phyloP scores from a whole-genome alignment of 2,329 filamentous ascomycete species.

The Pseudohalonectria lignicola region DNA sequence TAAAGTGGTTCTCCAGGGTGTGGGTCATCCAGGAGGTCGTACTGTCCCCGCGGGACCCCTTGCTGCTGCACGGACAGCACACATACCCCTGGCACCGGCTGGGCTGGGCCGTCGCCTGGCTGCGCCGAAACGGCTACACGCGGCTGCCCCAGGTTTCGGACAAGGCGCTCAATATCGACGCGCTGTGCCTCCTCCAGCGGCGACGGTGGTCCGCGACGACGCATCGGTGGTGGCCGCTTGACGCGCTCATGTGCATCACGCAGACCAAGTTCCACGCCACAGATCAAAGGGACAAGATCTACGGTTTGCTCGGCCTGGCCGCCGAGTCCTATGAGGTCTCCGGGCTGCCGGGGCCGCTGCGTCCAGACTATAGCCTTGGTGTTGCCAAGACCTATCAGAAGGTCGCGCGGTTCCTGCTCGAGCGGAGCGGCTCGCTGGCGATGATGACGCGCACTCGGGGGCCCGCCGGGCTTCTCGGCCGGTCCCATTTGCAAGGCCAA shows the following conservation, averaged over 20 bases:
- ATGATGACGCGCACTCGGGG: background rate
- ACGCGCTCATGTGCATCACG: background rate
- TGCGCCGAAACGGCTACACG: background rate
- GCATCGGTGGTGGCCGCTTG: background rate
- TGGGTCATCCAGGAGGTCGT: background rate
- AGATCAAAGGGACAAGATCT: background rate
- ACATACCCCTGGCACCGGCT: background rate
- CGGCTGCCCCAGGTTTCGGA: too few relatives aligned
- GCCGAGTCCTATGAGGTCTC: background rate
- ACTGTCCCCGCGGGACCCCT: background rate
- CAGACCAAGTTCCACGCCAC: background rate
- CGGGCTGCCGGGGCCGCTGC: background rate
- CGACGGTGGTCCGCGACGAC: too few relatives aligned
- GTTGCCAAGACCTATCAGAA: background rate
- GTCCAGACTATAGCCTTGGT: too few relatives aligned
- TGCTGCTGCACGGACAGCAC: background rate
- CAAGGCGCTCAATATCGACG: too few relatives aligned
- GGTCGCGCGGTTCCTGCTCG: background rate
- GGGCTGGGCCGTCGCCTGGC: background rate
- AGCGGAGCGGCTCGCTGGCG: background rate
- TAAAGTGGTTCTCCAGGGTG: background rate
- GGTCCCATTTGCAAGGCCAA: background rate
- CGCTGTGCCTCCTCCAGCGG: too few relatives aligned
- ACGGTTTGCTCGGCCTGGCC: background rate
- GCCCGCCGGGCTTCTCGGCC: too few relatives aligned